Conservation (phyloP, 2,329 filamentous ascomycete species). For the Pyrenochaeta sp. region DNA sequence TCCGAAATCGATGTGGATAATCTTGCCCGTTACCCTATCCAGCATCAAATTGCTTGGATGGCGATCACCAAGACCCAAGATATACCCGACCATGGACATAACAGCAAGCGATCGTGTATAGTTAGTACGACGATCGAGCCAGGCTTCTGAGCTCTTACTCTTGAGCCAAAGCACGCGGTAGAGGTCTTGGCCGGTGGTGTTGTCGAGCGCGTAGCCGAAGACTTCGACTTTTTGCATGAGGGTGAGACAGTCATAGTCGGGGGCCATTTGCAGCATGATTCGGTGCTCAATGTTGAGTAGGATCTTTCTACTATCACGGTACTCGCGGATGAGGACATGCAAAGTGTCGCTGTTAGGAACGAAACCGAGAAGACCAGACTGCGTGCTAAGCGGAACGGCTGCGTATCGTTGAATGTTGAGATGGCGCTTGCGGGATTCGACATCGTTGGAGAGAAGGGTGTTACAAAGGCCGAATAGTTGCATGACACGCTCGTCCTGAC, state of each 20-base stretch:
- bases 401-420: slow-evolving; percentile 96
- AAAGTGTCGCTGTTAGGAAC: slow-evolving; percentile 97
- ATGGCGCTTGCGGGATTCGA: slow-evolving; percentile 96
- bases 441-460: slow-evolving; percentile 90
- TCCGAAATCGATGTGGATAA: slow-evolving; percentile 98
- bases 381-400: slow-evolving; percentile 95
- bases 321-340: slow-evolving; percentile 95
- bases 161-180: slow-evolving; percentile 99
- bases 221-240: slow-evolving; percentile 99
- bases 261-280: slow-evolving; percentile 99
- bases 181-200: slow-evolving; percentile 97
- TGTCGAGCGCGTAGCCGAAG: slow-evolving; percentile 98
- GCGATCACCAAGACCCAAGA: slow-evolving; percentile 92
- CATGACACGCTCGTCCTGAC: slow-evolving; percentile 99
- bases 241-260: slow-evolving; percentile 97
- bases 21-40: slow-evolving; percentile 93
- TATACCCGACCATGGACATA: slow-evolving; percentile 99
- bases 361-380: slow-evolving; percentile 94
- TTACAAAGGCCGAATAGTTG: slow-evolving; percentile 98
- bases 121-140: slow-evolving; percentile 97
- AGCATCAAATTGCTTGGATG: slow-evolving; percentile 99
- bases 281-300: slow-evolving; percentile 98
- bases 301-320: slow-evolving; percentile 96
- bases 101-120: slow-evolving; percentile 97
- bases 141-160: slow-evolving; percentile 96